A percentile compares a stretch with the other conserved stretches of the same genome.
These are phyloP conservation scores for Anisodus acutangulus DNA, from an alignment of 257 asterid species.

Conservation along the genomic window DNA sequence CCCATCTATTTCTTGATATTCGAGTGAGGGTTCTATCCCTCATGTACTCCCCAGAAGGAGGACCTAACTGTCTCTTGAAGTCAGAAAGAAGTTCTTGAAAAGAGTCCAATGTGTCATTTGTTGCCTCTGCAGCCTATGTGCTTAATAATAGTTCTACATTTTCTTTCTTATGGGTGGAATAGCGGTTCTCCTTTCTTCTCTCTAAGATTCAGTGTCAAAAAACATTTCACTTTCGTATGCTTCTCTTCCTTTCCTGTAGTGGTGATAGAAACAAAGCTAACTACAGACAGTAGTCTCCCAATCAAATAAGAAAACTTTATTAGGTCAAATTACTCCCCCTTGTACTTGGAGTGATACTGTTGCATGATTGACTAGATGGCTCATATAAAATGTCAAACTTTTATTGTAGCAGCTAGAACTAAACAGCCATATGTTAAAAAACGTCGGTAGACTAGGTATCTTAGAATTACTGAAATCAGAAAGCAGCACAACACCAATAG, in stretches of 20 bases:
- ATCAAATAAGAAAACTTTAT: neutral
- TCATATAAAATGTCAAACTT: neutral
- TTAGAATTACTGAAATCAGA: neutral
- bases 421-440: neutral
- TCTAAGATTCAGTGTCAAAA: neutral
- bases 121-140: neutral
- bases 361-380: neutral
- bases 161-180: neutral
- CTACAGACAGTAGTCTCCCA: neutral
- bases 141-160: neutral
- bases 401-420: neutral
- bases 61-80: no score
- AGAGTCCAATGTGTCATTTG: neutral
- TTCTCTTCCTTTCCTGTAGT: neutral
- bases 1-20: no score
- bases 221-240: neutral
- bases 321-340: neutral
- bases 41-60: no score
- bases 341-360: conserved; percentile 9
- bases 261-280: neutral
- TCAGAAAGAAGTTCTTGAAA: neutral
- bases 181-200: neutral
- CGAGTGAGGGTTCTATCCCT: no score
- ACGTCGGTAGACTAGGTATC: neutral
- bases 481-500: neutral